Conservation (phyloP, 345 rosid species). For the Dipteronia sinensis region DNA sequence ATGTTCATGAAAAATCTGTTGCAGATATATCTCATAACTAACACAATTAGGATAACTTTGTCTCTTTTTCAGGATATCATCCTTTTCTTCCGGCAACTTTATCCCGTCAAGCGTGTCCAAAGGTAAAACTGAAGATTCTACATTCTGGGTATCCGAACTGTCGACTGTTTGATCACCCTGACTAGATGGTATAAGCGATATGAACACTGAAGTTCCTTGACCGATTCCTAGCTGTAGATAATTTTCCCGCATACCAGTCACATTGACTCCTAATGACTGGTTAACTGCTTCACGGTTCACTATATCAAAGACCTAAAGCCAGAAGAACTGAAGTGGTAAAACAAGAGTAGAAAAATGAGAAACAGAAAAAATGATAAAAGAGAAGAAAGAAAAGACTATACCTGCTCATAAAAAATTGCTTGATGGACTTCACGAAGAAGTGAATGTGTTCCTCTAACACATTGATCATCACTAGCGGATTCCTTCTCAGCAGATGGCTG, state of each 20-base stretch:
- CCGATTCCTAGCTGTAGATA: constrained; percentile 70
- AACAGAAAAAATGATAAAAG: constrained; percentile 3
- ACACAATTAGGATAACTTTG: constrained; percentile 51
- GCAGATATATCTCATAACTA: constrained; percentile 79
- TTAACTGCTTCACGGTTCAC: constrained; percentile 76
- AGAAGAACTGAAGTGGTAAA: constrained; percentile 28
- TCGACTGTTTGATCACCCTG: constrained; percentile 41
- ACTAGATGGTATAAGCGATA: constrained; percentile 62
- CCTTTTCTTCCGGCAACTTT: constrained; percentile 40
- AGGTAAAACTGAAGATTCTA: constrained; percentile 41
- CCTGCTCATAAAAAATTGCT: constrained; percentile 91
- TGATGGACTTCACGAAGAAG: constrained; percentile 74
- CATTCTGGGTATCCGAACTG: constrained; percentile 31
- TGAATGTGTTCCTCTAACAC: constrained; percentile 63
- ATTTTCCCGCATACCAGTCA: constrained; percentile 84
- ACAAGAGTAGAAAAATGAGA: constrained; percentile 17
- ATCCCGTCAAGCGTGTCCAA: constrained; percentile 50
- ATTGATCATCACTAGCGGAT: constrained; percentile 54
- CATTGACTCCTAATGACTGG: constrained; percentile 71
- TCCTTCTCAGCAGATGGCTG: constrained; percentile 37
- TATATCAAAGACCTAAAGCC: constrained; percentile 76
- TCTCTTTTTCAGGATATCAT: constrained; percentile 37
- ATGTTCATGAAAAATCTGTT: constrained; percentile 78
- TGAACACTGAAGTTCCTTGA: constrained; percentile 70
- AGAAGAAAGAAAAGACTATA: constrained; percentile 22